These are phyloP conservation scores for Aspergillus novoparasiticus DNA, from an alignment of 2,329 filamentous ascomycete species.

Conservation along the genomic window DNA sequence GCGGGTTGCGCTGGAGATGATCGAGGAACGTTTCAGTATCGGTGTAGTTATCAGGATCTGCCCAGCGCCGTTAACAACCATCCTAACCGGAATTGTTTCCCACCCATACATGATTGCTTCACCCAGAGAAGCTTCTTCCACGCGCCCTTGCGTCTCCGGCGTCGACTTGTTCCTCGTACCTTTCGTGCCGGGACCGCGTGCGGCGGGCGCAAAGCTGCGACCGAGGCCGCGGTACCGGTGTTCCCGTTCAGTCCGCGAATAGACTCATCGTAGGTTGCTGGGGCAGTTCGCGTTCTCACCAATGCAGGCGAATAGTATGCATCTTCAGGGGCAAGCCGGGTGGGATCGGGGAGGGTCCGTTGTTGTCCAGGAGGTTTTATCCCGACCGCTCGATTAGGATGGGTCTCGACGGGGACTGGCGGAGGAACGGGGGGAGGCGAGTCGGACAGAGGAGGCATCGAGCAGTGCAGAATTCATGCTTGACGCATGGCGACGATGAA, in stretches of 20 bases:
- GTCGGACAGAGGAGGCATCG: conserved; percentile 37
- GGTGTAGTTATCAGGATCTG: conserved; percentile 98
- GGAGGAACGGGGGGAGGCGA: conserved; percentile 43
- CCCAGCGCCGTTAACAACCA: conserved; percentile 2
- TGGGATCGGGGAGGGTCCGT: conserved; percentile 58
- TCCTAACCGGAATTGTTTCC: background rate
- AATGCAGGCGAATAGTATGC: conserved; percentile 69
- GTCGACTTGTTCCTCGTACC: conserved; percentile 62
- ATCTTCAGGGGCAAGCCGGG: conserved; percentile 80
- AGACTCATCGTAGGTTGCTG: conserved; percentile 41
- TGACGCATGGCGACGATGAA: conserved; percentile 28
- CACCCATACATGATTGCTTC: conserved; percentile 79
- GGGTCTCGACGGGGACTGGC: conserved; percentile 50
- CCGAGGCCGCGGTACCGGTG: conserved; percentile 43
- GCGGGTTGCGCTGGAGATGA: conserved; percentile 90
- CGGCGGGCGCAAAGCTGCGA: conserved; percentile 46
- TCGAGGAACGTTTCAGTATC: conserved; percentile 96
- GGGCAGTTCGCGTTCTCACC: conserved; percentile 53
- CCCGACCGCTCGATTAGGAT: conserved; percentile 45
- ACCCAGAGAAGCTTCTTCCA: conserved; percentile 99
- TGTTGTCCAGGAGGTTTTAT: conserved; percentile 39
- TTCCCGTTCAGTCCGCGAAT: conserved; percentile 40
- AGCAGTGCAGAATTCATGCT: conserved; percentile 31
- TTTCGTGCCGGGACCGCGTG: conserved; percentile 43
- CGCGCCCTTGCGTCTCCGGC: conserved; percentile 68